Evolutionary conservation across 2,329 filamentous ascomycete species (phyloP).

Genomic region (Cordyceps cicadae): DNA sequence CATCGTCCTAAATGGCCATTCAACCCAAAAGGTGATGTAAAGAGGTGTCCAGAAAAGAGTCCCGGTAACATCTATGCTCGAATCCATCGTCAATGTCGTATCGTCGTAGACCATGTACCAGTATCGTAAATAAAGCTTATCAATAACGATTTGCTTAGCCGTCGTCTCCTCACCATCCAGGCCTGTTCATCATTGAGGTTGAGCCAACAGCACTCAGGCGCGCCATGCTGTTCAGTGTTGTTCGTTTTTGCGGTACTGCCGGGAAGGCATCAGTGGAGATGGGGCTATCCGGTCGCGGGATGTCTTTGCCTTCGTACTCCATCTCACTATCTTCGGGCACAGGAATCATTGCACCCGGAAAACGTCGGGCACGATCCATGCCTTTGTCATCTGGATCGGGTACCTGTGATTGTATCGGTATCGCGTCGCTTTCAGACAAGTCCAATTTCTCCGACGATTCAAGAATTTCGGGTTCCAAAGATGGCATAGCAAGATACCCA

Average conservation of each 20-base stretch:
- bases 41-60: constrained; percentile 6
- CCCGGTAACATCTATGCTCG: neutral
- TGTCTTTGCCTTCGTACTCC: constrained; percentile 18
- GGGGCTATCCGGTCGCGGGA: constrained; percentile 35
- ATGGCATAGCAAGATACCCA: constrained; percentile 6
- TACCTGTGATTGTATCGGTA: neutral
- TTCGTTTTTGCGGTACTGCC: constrained; percentile 15
- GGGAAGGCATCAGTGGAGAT: constrained; percentile 28
- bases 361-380: neutral
- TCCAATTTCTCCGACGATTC: neutral
- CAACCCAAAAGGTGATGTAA: neutral
- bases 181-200: constrained; percentile 18
- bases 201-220: constrained; percentile 34
- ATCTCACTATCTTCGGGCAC: constrained; percentile 11
- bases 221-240: constrained; percentile 30
- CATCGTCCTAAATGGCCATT: neutral
- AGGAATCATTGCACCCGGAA: constrained; percentile 10
- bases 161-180: constrained; percentile 35
- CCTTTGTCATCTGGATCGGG: neutral
- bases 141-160: constrained; percentile 18
- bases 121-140: neutral
- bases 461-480: neutral
- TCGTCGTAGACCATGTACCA: constrained; percentile 7
- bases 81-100: constrained; percentile 7
- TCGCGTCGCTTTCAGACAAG: neutral